These are phyloP conservation scores for Salix udensis DNA, from an alignment of 345 rosid species.

Conservation along the genomic window DNA sequence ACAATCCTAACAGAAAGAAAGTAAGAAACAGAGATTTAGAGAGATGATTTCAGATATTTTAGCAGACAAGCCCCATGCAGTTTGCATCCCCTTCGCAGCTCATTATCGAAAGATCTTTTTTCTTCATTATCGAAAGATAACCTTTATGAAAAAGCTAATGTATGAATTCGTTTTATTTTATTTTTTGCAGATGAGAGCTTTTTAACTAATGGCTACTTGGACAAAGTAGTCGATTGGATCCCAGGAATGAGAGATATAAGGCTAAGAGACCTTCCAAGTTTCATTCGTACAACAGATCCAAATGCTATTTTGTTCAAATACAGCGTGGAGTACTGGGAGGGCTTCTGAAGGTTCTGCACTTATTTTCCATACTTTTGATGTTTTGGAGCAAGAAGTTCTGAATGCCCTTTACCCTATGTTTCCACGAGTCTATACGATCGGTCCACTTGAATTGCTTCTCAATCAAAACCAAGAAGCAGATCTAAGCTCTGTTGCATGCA, in stretches of 20 bases:
- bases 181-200: not conserved
- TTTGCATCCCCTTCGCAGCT: conserved; percentile 3
- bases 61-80: not conserved
- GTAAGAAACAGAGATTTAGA: not conserved
- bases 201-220: not conserved
- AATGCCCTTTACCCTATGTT: not conserved
- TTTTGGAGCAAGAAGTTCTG: conserved; percentile 26
- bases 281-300: not conserved
- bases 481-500: not conserved
- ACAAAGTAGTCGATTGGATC: not conserved
- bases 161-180: not conserved
- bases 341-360: conserved; percentile 28
- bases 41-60: not conserved
- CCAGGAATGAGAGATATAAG: not conserved
- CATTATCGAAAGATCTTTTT: not conserved
- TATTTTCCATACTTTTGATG: conserved; percentile 36
- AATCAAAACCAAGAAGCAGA: conserved; percentile 3
- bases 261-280: not conserved
- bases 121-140: too few relatives aligned
- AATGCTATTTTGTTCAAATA: not conserved
- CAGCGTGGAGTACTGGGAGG: not conserved
- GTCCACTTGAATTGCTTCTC: conserved; percentile 19
- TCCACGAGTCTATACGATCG: conserved; percentile 22
- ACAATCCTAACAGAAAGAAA: too few relatives aligned
- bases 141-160: not conserved